Conservation (phyloP, 228 moss, liverwort and hornwort genomes). For the Sphagnum fallax region DNA sequence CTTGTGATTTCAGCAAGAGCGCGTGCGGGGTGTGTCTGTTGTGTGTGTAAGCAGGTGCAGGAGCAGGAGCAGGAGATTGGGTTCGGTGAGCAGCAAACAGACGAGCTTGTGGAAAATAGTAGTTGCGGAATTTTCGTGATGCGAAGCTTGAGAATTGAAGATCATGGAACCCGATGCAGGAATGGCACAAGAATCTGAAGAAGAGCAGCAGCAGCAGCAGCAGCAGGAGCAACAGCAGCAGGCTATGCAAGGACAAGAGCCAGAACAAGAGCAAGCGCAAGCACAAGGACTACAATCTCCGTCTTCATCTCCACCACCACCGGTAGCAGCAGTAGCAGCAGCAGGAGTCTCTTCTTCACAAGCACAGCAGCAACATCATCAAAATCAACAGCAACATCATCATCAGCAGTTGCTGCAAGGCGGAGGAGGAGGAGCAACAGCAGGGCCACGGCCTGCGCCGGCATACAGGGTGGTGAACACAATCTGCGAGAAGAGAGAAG, state of each 20-base stretch:
- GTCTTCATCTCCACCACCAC: constrained; percentile 4
- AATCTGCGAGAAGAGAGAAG: constrained; percentile 49
- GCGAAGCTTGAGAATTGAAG: neutral
- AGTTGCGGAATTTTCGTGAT: too few species aligned
- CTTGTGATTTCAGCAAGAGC: too few species aligned
- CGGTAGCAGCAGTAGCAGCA: constrained; percentile 4
- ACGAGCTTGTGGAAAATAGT: too few species aligned
- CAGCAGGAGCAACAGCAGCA: constrained; percentile 6
- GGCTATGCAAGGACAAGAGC: constrained; percentile 5
- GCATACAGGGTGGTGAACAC: constrained; percentile 31
- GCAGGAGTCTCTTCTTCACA: too few species aligned
- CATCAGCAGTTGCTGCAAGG: neutral
- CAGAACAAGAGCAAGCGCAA: neutral
- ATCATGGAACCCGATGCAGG: constrained; percentile 44
- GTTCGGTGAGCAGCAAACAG: too few species aligned
- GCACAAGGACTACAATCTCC: constrained; percentile 3
- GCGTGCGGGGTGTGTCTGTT: too few species aligned
- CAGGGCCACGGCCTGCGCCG: constrained; percentile 52
- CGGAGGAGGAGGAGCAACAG: neutral
- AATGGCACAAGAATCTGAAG: constrained; percentile 15
- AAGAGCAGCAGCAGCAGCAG: too few species aligned
- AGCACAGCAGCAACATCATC: neutral
- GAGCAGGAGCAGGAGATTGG: too few species aligned
- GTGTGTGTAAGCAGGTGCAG: too few species aligned
- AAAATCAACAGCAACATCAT: neutral